Evolutionary conservation across 371 early-diverging fungal species (phyloP).

Genomic region (Rhizopus delemar): DNA sequence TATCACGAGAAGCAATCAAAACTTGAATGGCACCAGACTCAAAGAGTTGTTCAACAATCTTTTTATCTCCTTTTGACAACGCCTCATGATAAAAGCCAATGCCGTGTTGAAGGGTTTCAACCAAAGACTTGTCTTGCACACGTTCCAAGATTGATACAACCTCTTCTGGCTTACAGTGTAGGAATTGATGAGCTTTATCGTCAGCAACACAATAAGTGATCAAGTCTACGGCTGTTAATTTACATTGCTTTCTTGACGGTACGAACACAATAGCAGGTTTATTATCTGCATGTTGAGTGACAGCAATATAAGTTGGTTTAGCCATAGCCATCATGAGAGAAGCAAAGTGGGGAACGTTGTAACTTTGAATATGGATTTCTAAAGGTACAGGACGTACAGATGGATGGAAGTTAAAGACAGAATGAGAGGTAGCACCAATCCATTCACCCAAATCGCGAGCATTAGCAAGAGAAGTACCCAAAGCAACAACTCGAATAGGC

Average conservation of each 20-base stretch:
- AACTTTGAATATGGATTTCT: slow-evolving; percentile 93
- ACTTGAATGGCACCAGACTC: slow-evolving; percentile 82
- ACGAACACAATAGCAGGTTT: slow-evolving; percentile 89
- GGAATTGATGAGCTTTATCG: slow-evolving; percentile 68
- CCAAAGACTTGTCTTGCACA: slow-evolving; percentile 74
- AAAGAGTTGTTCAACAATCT: slow-evolving; percentile 77
- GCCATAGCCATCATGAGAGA: slow-evolving; percentile 94
- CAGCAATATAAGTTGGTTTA: slow-evolving; percentile 84
- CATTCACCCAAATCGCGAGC: slow-evolving; percentile 95
- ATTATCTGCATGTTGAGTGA: slow-evolving; percentile 63
- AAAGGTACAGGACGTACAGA: slow-evolving; percentile 90
- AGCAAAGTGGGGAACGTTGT: slow-evolving; percentile 86
- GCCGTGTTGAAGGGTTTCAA: slow-evolving; percentile 75
- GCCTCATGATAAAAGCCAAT: slow-evolving; percentile 93
- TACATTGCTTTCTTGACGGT: slow-evolving; percentile 87
- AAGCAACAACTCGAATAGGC: slow-evolving; percentile 86
- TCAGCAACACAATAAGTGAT: slow-evolving; percentile 79
- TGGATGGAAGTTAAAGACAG: slow-evolving; percentile 93
- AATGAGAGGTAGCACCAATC: slow-evolving; percentile 82
- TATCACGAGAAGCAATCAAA: slow-evolving; percentile 86
- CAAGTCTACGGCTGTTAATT: slow-evolving; percentile 84
- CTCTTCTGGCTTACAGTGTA: slow-evolving; percentile 68
- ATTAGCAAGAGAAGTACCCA: slow-evolving; percentile 90
- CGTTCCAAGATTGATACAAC: slow-evolving; percentile 62
- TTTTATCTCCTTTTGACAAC: slow-evolving; percentile 69